Conservation (phyloP, 495 filamentous ascomycete genomes). For the Parachaetomium inaequale region DNA sequence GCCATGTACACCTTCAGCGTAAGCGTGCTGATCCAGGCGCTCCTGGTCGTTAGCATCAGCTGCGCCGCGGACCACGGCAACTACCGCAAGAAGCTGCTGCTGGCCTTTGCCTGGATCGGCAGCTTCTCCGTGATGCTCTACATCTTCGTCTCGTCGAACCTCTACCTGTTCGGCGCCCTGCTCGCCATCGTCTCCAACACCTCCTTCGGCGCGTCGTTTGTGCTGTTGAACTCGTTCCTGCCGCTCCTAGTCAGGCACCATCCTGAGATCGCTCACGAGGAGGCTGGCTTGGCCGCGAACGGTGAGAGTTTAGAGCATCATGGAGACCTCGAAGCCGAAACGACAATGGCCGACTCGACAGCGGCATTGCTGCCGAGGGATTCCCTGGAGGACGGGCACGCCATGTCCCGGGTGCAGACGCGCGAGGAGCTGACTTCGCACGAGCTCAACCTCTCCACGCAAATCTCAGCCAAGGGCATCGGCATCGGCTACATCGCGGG, state of each 20-base stretch:
- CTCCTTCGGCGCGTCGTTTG: conserved; percentile 82
- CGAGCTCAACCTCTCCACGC: conserved; percentile 71
- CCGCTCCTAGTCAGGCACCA: conserved; percentile 78
- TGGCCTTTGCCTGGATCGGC: conserved; percentile 78
- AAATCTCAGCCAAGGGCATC: conserved; percentile 84
- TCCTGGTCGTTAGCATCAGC: conserved; percentile 92
- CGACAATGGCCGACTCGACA: conserved; percentile 39
- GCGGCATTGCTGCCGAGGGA: conserved; percentile 40
- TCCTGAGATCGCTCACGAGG: conserved; percentile 47
- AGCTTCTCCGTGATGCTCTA: conserved; percentile 85
- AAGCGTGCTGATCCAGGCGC: conserved; percentile 81
- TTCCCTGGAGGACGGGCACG: conserved; percentile 31
- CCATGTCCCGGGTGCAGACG: conserved; percentile 34
- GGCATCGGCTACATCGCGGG: conserved; percentile 87
- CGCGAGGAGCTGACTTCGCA: conserved; percentile 53
- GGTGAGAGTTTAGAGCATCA: conserved; percentile 16
- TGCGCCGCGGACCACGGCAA: conserved; percentile 94
- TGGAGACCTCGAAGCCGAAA: conserved; percentile 18
- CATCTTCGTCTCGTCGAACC: conserved; percentile 64
- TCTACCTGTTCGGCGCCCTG: conserved; percentile 76
- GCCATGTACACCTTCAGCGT: conserved; percentile 97
- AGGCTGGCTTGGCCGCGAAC: conserved; percentile 15
- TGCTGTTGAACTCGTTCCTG: conserved; percentile 78
- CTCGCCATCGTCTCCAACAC: conserved; percentile 88
- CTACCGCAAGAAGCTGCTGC: conserved; percentile 81